Evolutionary conservation across 1,284 basidiomycete genomes (phyloP).

Genomic region (Phlebopus sp.): DNA sequence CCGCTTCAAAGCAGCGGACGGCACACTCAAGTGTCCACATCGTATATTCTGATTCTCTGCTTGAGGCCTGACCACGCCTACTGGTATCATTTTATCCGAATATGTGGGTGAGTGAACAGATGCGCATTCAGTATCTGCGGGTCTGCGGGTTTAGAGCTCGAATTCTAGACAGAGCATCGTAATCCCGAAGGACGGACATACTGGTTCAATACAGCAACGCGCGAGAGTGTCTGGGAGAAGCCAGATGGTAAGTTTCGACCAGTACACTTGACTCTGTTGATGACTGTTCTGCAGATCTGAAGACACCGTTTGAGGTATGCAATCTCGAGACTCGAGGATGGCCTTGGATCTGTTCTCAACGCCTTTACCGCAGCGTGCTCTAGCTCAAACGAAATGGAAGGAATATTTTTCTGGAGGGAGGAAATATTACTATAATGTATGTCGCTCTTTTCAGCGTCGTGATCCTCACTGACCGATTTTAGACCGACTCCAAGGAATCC

Average conservation of each 20-base stretch:
- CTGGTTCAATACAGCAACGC: slow-evolving; percentile 78
- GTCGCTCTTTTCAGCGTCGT: slow-evolving; percentile 20
- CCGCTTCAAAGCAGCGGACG: slow-evolving; percentile 21
- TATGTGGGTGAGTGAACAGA: slow-evolving; percentile 31
- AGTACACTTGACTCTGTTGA: slow-evolving; percentile 4
- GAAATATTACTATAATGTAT: slow-evolving; percentile 90
- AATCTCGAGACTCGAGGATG: neutral
- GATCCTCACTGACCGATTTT: neutral
- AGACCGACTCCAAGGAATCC: slow-evolving; percentile 84
- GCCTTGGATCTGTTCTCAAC: slow-evolving; percentile 8
- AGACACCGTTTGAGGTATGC: slow-evolving; percentile 82
- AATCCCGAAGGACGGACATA: slow-evolving; percentile 85
- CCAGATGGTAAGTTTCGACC: slow-evolving; percentile 61
- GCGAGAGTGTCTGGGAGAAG: slow-evolving; percentile 86
- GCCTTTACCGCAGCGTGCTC: slow-evolving; percentile 59
- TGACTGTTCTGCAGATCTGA: slow-evolving; percentile 51
- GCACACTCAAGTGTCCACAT: neutral
- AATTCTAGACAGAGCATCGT: slow-evolving; percentile 65
- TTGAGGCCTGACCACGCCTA: neutral
- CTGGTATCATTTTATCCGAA: neutral
- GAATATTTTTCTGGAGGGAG: slow-evolving; percentile 88
- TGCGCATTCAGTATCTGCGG: neutral
- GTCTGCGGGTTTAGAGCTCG: neutral
- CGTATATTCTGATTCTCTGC: neutral
- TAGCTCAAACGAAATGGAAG: slow-evolving; percentile 87